Evolutionary conservation across 192 early-diverging fungal species (phyloP), one percentile per base, ranked within the genome.

Genomic region (Borealophlyctis nickersoniae): DNA sequence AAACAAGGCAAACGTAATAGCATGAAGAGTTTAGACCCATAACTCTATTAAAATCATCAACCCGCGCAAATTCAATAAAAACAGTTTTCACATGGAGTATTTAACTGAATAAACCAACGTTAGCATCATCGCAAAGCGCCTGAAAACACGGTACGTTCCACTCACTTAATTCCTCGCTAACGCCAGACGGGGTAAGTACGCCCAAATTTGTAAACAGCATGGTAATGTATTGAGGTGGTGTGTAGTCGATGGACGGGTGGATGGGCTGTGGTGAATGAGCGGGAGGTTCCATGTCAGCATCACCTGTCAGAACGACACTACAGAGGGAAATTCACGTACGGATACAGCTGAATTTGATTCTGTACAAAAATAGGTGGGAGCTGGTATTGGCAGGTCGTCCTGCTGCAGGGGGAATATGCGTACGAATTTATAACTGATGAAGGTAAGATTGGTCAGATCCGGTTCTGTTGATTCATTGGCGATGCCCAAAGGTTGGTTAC

Each of bases 401-500:
- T 99, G 97, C 71, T 90, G 92, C 39, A 99, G 82, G 33, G 97
- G 97, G 65, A 92, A 99, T 35, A 95, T 67, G 60, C 89, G 88
- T 31, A 96, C 92, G 80, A 99, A 98, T 77, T 99, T 99, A 77
- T 94, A 96, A 69, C 88, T 91, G 63, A 1, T n/a, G 39, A 71
- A n/a, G 55, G n/a, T n/a, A n/a, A n/a, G n/a, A n/a, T n/a, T n/a
- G n/a, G n/a, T n/a, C n/a, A n/a, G n/a, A n/a, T n/a, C n/a, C n/a
- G n/a, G n/a, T n/a, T n/a, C 45, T n/a, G 45, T 48, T 48, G 13
- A 14, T n/a, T 48, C 13, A 48, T 13, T 48, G 45, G n/a, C 45
- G n/a, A 48, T 48, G n/a, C 45, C 13, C n/a, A 49, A 49, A 23
- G 19, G 19, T 0, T 49, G 49, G 19, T 55, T 33, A 30, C 32